phyloP scores from a whole-genome alignment of 371 early-diverging fungal species.

The Encephalitozoon hellem region DNA sequence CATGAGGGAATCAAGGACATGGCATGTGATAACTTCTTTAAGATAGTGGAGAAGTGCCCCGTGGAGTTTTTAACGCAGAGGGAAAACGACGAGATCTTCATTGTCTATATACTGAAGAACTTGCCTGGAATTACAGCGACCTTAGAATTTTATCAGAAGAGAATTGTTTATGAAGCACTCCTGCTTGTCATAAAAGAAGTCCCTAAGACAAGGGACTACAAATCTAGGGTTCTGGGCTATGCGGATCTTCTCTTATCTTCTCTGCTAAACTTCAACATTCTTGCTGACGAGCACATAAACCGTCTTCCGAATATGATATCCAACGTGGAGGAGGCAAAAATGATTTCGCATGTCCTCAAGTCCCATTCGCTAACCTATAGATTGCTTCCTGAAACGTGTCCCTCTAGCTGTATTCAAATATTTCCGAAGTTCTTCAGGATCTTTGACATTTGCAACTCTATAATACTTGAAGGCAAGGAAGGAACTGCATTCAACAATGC shows the following conservation, averaged over 20 bases:
- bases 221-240: conserved; percentile 14
- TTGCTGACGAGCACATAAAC: conserved; percentile 16
- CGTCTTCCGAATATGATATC: neutral
- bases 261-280: conserved; percentile 2
- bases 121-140: conserved; percentile 14
- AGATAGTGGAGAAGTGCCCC: conserved; percentile 86
- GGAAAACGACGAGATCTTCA: conserved; percentile 11
- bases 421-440: conserved; percentile 25
- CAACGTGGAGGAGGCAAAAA: neutral
- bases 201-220: conserved; percentile 16
- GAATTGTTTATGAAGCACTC: conserved; percentile 45
- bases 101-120: conserved; percentile 37
- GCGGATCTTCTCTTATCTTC: neutral
- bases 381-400: conserved; percentile 28
- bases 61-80: conserved; percentile 68
- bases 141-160: conserved; percentile 51
- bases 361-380: conserved; percentile 37
- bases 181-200: conserved; percentile 32
- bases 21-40: conserved; percentile 99
- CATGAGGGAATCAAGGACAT: conserved; percentile 99
- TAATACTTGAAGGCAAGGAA: neutral
- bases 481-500: neutral
- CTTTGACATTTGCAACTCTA: conserved; percentile 21
- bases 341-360: conserved; percentile 38
- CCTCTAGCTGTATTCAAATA: neutral